Percentiles rank a stretch among this genome's conserved stretches.
Conservation (phyloP, 1,284 basidiomycete genomes). For the Fistulina hepatica region DNA sequence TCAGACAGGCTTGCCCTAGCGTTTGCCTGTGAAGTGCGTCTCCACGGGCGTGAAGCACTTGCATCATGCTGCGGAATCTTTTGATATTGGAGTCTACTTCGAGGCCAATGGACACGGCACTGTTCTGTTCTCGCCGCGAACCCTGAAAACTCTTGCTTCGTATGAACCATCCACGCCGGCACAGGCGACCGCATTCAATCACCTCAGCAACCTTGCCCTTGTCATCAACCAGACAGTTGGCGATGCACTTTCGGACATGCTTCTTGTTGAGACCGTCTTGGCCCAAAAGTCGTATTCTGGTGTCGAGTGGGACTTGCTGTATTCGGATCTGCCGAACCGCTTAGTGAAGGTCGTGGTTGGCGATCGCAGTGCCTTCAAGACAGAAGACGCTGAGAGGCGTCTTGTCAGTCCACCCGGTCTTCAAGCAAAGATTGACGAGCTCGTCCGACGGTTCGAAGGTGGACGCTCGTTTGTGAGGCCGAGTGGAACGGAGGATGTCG, state of each 20-base stretch:
- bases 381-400: conserved; percentile 88
- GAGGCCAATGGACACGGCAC: conserved; percentile 99
- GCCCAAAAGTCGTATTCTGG: conserved; percentile 80
- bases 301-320: conserved; percentile 87
- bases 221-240: conserved; percentile 99
- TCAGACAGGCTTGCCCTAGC: conserved; percentile 31
- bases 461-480: conserved; percentile 93
- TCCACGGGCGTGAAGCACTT: conserved; percentile 97
- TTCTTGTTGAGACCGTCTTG: conserved; percentile 90
- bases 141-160: conserved; percentile 47
- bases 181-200: conserved; percentile 67
- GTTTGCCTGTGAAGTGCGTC: conserved; percentile 90
- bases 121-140: conserved; percentile 80
- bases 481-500: conserved; percentile 97
- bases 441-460: conserved; percentile 71
- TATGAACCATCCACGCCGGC: conserved; percentile 72
- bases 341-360: conserved; percentile 92
- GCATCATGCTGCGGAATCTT: conserved; percentile 93
- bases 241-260: conserved; percentile 93
- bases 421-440: conserved; percentile 81
- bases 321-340: conserved; percentile 91
- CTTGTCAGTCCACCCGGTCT: conserved; percentile 73
- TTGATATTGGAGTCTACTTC: conserved; percentile 95
- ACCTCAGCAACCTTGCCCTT: conserved; percentile 68
- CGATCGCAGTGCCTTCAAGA: conserved; percentile 80